Conservation (phyloP, 1,284 basidiomycete genomes). For the Rhodotorula sp. region DNA sequence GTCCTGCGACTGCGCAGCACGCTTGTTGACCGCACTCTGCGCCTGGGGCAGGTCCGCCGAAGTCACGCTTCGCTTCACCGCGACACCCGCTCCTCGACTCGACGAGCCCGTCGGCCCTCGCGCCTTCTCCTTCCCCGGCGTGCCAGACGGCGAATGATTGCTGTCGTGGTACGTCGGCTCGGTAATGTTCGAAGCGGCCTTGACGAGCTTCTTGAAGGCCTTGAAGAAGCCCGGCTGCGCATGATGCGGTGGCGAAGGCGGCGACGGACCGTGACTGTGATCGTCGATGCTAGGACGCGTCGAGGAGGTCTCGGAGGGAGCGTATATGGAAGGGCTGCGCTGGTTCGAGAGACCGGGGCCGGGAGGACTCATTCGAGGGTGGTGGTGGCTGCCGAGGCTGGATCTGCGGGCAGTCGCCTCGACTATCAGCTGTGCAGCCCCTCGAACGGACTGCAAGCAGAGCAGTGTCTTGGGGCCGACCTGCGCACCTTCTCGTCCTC, state of each 20-base stretch:
- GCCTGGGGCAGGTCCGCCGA: constrained; percentile 9
- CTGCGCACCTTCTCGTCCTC: neutral
- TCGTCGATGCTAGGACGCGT: constrained; percentile 11
- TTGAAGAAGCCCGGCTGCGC: constrained; percentile 12
- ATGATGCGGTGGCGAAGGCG: neutral
- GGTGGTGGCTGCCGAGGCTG: constrained; percentile 6
- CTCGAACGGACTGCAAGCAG: neutral
- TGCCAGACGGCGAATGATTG: too few relatives aligned
- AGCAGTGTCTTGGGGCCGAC: neutral
- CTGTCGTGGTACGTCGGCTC: constrained; percentile 22
- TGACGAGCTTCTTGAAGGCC: constrained; percentile 21
- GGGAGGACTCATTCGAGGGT: constrained; percentile 1
- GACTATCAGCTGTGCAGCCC: neutral
- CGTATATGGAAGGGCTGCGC: neutral
- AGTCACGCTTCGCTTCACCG: constrained; percentile 26
- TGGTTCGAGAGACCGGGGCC: constrained; percentile 3
- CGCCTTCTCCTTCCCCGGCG: constrained; percentile 1
- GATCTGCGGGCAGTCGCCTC: neutral
- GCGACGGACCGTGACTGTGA: neutral
- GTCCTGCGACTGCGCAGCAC: neutral
- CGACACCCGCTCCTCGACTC: constrained; percentile 36
- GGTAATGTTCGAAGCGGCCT: constrained; percentile 12
- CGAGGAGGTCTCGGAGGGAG: constrained; percentile 13
- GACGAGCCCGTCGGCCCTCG: constrained; percentile 22
- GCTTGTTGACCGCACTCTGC: neutral